phyloP scores from a whole-genome alignment of 208 protist species.

The Wallacemonas collosoma region DNA sequence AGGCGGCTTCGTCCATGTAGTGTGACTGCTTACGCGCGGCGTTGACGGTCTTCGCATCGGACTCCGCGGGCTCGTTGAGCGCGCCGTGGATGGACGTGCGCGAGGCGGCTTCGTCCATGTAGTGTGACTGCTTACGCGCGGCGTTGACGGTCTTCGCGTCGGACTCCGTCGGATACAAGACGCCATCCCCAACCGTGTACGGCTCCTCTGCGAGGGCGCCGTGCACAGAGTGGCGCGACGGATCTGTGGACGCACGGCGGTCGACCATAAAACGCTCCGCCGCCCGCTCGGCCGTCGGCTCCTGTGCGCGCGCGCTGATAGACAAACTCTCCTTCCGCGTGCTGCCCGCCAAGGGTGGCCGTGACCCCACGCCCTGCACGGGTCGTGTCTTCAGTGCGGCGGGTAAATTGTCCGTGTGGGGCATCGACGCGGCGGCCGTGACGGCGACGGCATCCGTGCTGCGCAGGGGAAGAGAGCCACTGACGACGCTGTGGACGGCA shows the following conservation, averaged over 20 bases:
- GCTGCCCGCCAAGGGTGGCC: neutral
- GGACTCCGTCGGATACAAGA: conserved; percentile 2
- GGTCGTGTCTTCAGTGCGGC: neutral
- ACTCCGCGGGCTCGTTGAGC: neutral
- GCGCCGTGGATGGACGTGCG: conserved; percentile 13
- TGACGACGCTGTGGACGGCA: neutral
- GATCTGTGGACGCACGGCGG: neutral
- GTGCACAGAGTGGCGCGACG: neutral
- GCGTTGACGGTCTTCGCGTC: neutral
- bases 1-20: conserved; percentile 12
- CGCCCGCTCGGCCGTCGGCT: neutral
- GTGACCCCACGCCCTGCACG: neutral
- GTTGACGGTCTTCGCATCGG: neutral
- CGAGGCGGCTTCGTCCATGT: conserved; percentile 5
- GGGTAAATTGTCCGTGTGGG: neutral
- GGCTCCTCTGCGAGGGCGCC: neutral
- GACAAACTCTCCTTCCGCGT: neutral
- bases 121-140: conserved; percentile 15
- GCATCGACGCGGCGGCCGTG: neutral
- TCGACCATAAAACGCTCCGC: neutral
- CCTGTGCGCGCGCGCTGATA: neutral
- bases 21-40: conserved; percentile 8
- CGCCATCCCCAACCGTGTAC: neutral
- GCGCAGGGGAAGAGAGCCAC: neutral
- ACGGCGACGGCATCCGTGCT: neutral